phyloP scores from a whole-genome alignment of 768 basidiomycete species.

The Lactifluus pinguis region DNA sequence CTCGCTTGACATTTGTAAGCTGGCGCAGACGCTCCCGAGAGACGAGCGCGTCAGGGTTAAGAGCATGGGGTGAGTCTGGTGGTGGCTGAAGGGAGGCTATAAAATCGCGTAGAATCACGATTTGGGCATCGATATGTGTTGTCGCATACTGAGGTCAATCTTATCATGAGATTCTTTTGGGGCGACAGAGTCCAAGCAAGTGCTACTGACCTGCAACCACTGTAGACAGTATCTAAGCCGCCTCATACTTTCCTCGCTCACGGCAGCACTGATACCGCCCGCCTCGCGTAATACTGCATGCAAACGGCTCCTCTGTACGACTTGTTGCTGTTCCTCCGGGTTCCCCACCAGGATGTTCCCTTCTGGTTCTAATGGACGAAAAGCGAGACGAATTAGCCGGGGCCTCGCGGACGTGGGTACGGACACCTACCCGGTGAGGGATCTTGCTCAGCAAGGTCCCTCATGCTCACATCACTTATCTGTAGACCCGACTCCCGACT shows the following conservation, averaged over 20 bases:
- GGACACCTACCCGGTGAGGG: not conserved
- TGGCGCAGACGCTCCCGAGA: conserved; percentile 47
- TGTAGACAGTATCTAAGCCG: conserved; percentile 77
- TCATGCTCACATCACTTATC: conserved; percentile 18
- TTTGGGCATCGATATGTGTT: conserved; percentile 79
- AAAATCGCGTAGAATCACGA: conserved; percentile 74
- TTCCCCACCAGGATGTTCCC: not conserved
- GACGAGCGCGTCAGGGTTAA: conserved; percentile 26
- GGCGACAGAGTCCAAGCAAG: not conserved
- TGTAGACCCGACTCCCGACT: conserved; percentile 8
- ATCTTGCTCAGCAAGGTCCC: conserved; percentile 6
- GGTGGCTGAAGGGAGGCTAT: conserved; percentile 57
- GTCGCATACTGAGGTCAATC: conserved; percentile 61
- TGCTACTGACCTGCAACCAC: conserved; percentile 66
- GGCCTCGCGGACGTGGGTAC: not conserved
- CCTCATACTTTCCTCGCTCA: conserved; percentile 88
- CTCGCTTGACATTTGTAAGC: conserved; percentile 64
- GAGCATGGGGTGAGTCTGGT: conserved; percentile 27
- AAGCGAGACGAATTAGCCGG: not conserved
- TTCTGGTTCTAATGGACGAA: conserved; percentile 2
- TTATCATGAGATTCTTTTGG: not conserved
- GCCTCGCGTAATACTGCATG: conserved; percentile 79
- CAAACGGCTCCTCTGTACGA: conserved; percentile 73
- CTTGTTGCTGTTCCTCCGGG: conserved; percentile 37
- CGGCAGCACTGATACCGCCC: conserved; percentile 77